phyloP scores from a whole-genome alignment of 129 eudicot species.

The Flaveria linearis region DNA sequence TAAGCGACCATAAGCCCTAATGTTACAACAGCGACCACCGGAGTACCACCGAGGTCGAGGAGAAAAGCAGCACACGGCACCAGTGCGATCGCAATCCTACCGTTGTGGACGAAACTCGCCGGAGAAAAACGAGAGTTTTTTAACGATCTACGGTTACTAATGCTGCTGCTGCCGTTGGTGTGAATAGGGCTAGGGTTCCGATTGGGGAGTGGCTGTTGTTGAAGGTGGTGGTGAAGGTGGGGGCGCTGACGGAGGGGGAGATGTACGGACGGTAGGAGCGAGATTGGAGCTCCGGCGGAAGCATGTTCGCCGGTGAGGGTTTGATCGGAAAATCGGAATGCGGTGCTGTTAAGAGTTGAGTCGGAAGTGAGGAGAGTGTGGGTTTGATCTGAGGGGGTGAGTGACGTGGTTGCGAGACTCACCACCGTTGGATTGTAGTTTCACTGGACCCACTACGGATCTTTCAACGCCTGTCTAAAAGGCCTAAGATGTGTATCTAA shows the following conservation, averaged over 20 bases:
- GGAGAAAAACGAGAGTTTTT: slow-evolving; percentile 66
- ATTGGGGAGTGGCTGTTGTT: slow-evolving; percentile 44
- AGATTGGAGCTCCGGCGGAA: slow-evolving; percentile 91
- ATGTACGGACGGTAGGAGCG: slow-evolving; percentile 78
- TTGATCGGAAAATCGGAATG: slow-evolving; percentile 28
- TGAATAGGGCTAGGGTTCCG: slow-evolving; percentile 54
- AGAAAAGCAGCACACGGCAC: slow-evolving; percentile 85
- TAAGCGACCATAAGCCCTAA: slow-evolving; percentile 82
- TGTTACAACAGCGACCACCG: slow-evolving; percentile 64
- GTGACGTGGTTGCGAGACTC: slow-evolving; percentile 38
- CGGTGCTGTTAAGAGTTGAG: slow-evolving; percentile 17
- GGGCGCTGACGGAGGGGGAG: slow-evolving; percentile 68
- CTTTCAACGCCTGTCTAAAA: not conserved
- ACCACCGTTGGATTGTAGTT: slow-evolving; percentile 35
- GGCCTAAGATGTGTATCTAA: too few species aligned
- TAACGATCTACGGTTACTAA: slow-evolving; percentile 40
- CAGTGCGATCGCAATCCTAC: slow-evolving; percentile 70
- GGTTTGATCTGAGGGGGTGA: slow-evolving; percentile 29
- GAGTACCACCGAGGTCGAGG: slow-evolving; percentile 93
- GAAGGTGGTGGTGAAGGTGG: slow-evolving; percentile 58
- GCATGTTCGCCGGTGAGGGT: slow-evolving; percentile 54
- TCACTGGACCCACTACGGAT: slow-evolving; percentile 27
- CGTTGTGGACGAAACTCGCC: slow-evolving; percentile 64
- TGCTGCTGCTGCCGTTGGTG: slow-evolving; percentile 25
- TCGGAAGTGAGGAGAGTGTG: slow-evolving; percentile 26